Evolutionary conservation across 768 basidiomycete genomes (phyloP).

Genomic region (Lactarius tabidus): DNA sequence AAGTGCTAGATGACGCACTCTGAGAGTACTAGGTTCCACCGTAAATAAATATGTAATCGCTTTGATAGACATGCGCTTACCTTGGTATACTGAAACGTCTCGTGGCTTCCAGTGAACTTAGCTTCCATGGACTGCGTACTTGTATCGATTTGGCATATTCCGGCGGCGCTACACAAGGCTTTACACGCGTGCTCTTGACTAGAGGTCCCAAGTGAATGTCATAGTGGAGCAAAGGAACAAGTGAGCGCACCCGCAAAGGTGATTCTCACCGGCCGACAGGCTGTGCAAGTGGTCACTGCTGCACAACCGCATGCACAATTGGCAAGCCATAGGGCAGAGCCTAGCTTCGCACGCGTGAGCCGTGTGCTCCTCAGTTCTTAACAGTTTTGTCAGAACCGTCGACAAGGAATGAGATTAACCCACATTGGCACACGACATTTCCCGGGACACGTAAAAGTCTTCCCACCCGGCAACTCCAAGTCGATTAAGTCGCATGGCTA

Average conservation of each 20-base stretch:
- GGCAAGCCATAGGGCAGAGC: constrained; percentile 51
- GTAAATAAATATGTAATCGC: background rate
- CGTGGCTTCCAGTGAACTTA: constrained; percentile 56
- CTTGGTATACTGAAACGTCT: constrained; percentile 64
- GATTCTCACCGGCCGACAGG: constrained; percentile 41
- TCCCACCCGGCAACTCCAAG: constrained; percentile 16
- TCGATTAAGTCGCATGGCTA: constrained; percentile 22
- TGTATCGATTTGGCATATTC: constrained; percentile 57
- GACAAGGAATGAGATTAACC: background rate
- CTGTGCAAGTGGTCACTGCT: constrained; percentile 50
- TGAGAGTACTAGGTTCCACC: constrained; percentile 44
- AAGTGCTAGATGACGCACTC: constrained; percentile 33
- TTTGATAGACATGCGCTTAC: constrained; percentile 30
- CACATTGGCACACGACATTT: constrained; percentile 21
- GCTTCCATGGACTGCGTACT: constrained; percentile 58
- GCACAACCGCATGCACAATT: constrained; percentile 54
- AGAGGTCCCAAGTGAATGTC: background rate
- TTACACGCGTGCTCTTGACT: constrained; percentile 54
- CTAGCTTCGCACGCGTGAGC: constrained; percentile 49
- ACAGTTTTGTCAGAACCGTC: background rate
- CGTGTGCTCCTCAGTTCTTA: constrained; percentile 43
- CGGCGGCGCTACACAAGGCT: constrained; percentile 40
- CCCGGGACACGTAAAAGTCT: constrained; percentile 15
- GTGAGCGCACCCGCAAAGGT: constrained; percentile 54
- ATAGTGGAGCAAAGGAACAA: background rate